A percentile compares a stretch with the other conserved stretches of the same genome.
phyloP scores from a whole-genome alignment of 805 yeast genomes.

The Ogataea nonfermentans region DNA sequence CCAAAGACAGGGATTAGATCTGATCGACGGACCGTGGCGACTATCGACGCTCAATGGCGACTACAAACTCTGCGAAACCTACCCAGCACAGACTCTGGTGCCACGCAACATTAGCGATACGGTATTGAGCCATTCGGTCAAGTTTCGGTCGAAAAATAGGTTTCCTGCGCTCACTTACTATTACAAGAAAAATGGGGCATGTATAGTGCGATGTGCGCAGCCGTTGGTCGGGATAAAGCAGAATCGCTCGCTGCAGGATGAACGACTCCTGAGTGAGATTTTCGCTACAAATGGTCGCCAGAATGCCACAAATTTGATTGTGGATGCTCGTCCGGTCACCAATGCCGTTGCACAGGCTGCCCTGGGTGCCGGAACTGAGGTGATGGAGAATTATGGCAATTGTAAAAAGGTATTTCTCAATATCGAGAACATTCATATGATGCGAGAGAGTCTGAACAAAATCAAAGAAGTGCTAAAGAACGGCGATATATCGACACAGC shows the following conservation, averaged over 20 bases:
- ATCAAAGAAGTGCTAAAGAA: slow-evolving; percentile 63
- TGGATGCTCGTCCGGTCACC: slow-evolving; percentile 89
- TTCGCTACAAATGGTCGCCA: slow-evolving; percentile 55
- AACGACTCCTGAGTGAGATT: slow-evolving; percentile 70
- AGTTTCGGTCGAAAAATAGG: slow-evolving; percentile 80
- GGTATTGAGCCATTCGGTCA: slow-evolving; percentile 77
- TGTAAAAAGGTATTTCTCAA: slow-evolving; percentile 77
- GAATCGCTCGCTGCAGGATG: slow-evolving; percentile 88
- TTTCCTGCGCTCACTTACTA: slow-evolving; percentile 81
- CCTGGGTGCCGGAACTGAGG: slow-evolving; percentile 96
- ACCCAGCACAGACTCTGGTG: slow-evolving; percentile 66
- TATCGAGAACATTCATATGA: slow-evolving; percentile 92
- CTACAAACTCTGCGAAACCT: slow-evolving; percentile 69
- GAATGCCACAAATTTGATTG: slow-evolving; percentile 54
- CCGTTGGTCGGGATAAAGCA: slow-evolving; percentile 91
- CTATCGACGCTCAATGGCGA: slow-evolving; percentile 59
- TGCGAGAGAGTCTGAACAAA: slow-evolving; percentile 77
- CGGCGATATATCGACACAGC: slow-evolving; percentile 53
- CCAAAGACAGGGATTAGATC: slow-evolving; percentile 56
- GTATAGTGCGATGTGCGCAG: slow-evolving; percentile 87
- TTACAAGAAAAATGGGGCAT: slow-evolving; percentile 64
- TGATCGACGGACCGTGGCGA: slow-evolving; percentile 58
- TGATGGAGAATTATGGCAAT: slow-evolving; percentile 77
- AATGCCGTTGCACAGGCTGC: slow-evolving; percentile 97
- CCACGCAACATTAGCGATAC: slow-evolving; percentile 81